These are phyloP conservation scores for Gentiana macrophylla DNA, from an alignment of 257 asterid genomes.

Conservation along the genomic window DNA sequence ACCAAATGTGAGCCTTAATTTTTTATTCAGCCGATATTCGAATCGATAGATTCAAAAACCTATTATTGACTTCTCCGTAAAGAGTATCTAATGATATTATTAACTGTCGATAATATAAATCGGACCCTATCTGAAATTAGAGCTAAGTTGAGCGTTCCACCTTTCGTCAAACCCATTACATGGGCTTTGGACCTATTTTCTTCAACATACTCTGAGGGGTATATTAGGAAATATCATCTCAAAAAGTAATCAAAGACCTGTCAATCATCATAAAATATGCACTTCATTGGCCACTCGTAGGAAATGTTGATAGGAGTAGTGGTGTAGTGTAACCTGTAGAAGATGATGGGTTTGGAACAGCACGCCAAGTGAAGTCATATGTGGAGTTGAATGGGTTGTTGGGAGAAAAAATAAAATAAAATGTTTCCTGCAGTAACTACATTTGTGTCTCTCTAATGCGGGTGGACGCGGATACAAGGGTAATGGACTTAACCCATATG, in stretches of 20 bases:
- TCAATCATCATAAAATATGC: no score
- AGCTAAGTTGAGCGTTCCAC: no score
- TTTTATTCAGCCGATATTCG: no score
- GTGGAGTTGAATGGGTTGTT: constrained; percentile 28
- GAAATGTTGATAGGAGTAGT: neutral
- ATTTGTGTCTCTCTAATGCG: constrained; percentile 30
- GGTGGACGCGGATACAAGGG: constrained; percentile 32
- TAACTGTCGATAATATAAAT: no score
- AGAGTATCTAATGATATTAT: no score
- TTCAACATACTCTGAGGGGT: neutral
- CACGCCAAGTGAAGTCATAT: constrained; percentile 35
- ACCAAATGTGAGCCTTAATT: no score
- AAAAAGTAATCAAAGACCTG: no score
- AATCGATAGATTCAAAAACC: no score
- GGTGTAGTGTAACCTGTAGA: neutral
- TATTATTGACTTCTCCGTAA: no score
- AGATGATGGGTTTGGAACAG: constrained; percentile 31
- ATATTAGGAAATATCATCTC: no score
- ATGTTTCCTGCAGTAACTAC: constrained; percentile 48
- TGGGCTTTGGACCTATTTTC: neutral
- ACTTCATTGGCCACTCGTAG: no score
- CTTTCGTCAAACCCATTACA: neutral
- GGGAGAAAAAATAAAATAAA: constrained; percentile 13
- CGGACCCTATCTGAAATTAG: no score
- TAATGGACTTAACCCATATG: constrained; percentile 25